Percentiles rank a stretch among this genome's conserved stretches.
Evolutionary conservation across 257 asterid species (phyloP).

Genomic region (Plantago ovata): DNA sequence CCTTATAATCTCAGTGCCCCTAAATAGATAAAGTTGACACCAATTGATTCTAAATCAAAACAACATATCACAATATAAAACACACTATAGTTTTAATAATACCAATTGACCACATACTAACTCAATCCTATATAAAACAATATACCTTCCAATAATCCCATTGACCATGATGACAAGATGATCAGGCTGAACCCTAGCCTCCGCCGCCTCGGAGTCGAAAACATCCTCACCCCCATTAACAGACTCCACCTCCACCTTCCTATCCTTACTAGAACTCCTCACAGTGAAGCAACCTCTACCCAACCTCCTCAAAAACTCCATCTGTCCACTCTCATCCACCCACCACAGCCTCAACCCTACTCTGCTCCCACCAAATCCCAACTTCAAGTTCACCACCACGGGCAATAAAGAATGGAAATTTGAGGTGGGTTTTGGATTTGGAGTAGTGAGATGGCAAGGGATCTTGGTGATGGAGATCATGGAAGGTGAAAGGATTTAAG

Average conservation of each 20-base stretch:
- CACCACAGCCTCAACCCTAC: too few species aligned
- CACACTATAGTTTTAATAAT: not conserved
- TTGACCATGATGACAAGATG: slow-evolving; percentile 83
- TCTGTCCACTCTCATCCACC: slow-evolving; percentile 40
- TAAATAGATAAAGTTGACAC: too few species aligned
- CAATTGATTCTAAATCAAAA: too few species aligned
- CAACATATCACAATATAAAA: not conserved
- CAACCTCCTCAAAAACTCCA: slow-evolving; percentile 49
- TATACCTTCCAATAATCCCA: slow-evolving; percentile 83
- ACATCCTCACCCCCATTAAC: slow-evolving; percentile 69
- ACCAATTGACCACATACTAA: not conserved
- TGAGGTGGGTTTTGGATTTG: slow-evolving; percentile 35
- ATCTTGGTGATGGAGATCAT: slow-evolving; percentile 51
- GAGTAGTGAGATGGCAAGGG: slow-evolving; percentile 40
- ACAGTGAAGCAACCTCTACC: slow-evolving; percentile 57
- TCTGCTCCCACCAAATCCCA: slow-evolving; percentile 28
- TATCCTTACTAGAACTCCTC: slow-evolving; percentile 35
- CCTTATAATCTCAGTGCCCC: too few species aligned
- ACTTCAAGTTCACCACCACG: slow-evolving; percentile 28
- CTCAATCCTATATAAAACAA: too few species aligned
- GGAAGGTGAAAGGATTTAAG: slow-evolving; percentile 25
- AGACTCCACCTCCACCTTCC: slow-evolving; percentile 52
- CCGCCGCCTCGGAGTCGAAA: slow-evolving; percentile 55
- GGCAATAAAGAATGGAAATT: slow-evolving; percentile 27
- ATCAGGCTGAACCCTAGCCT: slow-evolving; percentile 53